phyloP scores from a whole-genome alignment of 768 basidiomycete species.

The Russula sp. region DNA sequence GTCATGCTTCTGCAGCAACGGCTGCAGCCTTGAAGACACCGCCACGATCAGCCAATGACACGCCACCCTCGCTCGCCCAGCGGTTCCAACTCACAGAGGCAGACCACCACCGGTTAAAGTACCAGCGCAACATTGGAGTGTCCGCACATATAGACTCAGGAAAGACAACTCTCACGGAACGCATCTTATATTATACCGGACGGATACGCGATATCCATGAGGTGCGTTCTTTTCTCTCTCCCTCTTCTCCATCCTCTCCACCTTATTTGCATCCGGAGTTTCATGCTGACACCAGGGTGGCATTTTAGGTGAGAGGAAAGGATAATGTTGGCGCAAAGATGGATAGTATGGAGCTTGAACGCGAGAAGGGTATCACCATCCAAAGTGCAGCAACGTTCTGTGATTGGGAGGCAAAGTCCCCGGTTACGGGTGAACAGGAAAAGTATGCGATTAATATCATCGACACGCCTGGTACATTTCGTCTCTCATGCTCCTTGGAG shows the following conservation, averaged over 20 bases:
- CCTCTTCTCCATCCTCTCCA: conserved; percentile 20
- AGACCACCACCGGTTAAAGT: conserved; percentile 63
- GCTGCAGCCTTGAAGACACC: conserved; percentile 3
- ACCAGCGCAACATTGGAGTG: conserved; percentile 94
- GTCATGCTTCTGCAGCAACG: conserved; percentile 19
- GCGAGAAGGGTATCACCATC: conserved; percentile 99
- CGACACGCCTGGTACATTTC: conserved; percentile 81
- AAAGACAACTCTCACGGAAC: conserved; percentile 97
- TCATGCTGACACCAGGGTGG: neutral
- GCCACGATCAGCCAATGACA: neutral
- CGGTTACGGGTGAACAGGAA: conserved; percentile 58
- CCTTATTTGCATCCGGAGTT: neutral
- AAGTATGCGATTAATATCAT: conserved; percentile 97
- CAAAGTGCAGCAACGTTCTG: conserved; percentile 98
- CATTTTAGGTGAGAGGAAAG: conserved; percentile 75
- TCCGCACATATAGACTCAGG: conserved; percentile 96
- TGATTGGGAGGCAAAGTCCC: conserved; percentile 81
- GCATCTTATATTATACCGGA: conserved; percentile 94
- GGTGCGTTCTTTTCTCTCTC: conserved; percentile 46
- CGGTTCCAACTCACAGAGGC: conserved; percentile 49
- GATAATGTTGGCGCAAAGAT: conserved; percentile 99
- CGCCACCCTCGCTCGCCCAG: conserved; percentile 22
- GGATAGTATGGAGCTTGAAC: conserved; percentile 99
- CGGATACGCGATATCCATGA: conserved; percentile 96
- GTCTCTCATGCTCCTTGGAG: neutral